Evolutionary conservation across 176 grass and related monocot species (phyloP).

Genomic region (Lolium multiflorum): DNA sequence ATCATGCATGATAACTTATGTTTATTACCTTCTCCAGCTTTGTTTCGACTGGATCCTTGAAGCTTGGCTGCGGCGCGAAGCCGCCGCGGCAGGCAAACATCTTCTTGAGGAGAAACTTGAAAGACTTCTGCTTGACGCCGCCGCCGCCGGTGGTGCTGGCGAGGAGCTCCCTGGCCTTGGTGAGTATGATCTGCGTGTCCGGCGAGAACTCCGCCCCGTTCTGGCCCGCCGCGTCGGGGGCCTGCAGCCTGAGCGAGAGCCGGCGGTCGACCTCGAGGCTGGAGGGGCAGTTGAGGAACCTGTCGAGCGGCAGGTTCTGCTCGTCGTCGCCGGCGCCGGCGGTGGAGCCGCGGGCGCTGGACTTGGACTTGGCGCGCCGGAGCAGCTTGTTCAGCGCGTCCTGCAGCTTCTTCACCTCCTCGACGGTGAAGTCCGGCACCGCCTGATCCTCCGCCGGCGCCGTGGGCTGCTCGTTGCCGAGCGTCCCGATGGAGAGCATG

Average conservation of each 20-base stretch:
- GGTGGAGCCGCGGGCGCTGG: conserved; percentile 39
- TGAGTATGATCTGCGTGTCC: conserved; percentile 94
- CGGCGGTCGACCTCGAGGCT: conserved; percentile 91
- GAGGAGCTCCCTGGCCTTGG: conserved; percentile 84
- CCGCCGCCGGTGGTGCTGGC: conserved; percentile 44
- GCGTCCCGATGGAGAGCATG: conserved; percentile 87
- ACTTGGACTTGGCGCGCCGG: conserved; percentile 68
- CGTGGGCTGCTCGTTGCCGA: conserved; percentile 52
- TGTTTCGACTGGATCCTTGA: conserved; percentile 81
- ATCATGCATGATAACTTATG: not conserved
- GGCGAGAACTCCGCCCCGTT: conserved; percentile 80
- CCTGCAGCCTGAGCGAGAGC: conserved; percentile 42
- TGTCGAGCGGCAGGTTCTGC: conserved; percentile 69
- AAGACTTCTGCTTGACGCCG: conserved; percentile 75
- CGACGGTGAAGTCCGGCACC: conserved; percentile 78
- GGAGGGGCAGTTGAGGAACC: conserved; percentile 96
- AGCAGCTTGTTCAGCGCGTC: conserved; percentile 82
- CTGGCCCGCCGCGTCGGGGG: not conserved
- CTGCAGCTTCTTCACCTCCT: conserved; percentile 91
- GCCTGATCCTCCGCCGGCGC: conserved; percentile 34
- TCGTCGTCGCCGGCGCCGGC: conserved; percentile 41
- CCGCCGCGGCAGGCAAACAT: conserved; percentile 77
- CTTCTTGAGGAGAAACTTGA: conserved; percentile 97
- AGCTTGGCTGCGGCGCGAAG: conserved; percentile 58
- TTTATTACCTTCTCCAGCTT: conserved; percentile 79